Base-by-base conservation (phyloP, 345 rosid genomes). In the Eucalyptus fibrosa region DNA sequence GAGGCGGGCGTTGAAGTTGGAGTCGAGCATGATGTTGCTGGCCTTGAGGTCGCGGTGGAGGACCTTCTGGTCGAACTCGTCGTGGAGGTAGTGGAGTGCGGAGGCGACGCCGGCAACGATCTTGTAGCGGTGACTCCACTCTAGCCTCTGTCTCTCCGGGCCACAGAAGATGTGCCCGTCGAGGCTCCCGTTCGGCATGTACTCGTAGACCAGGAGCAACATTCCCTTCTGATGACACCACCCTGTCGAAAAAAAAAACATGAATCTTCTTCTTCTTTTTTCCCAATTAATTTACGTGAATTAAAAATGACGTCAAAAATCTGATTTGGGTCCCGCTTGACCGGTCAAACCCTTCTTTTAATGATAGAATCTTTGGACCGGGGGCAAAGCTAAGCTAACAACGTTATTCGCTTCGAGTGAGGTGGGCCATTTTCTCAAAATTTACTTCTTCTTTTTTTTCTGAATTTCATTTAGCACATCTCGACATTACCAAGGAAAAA, bases 21-120 rank as follows among this genome's bases (percentile, higher is more conserved):
- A 55, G 88, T 95, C 97, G 37, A 95, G 91, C 93, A 95, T 87
- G 80, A 95, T 91, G 90, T 95, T 95, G 90, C 96, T 95, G 47
- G 95, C 96, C 81, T 95, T 95, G 56, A 95, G 96, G 94, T 94
- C 96, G 7, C 94, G 92, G 87, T 95, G 96, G 60, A 94, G 93
- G 72, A 95, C 97, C 55, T 51, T 94, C 60, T 95, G 93, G 87
- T 94, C 95, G 50, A 92, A 95, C 87, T 94, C 95, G 5, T 95
- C 89, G 89, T 95, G 96, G 86, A 95, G 93, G 90, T 95, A 95
- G 69, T 94, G 94, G 21, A 95, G 89, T 6, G 96, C 95, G 1
- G 91, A 92, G 5, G 92, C 94, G 21, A 94, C 95, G 26, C 95
- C 96, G 6, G 93, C 83, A 16, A 94, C 87, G 89, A 95, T 92